Conservation (phyloP, 2,329 filamentous ascomycete genomes). For the Epichloe sylvatica region DNA sequence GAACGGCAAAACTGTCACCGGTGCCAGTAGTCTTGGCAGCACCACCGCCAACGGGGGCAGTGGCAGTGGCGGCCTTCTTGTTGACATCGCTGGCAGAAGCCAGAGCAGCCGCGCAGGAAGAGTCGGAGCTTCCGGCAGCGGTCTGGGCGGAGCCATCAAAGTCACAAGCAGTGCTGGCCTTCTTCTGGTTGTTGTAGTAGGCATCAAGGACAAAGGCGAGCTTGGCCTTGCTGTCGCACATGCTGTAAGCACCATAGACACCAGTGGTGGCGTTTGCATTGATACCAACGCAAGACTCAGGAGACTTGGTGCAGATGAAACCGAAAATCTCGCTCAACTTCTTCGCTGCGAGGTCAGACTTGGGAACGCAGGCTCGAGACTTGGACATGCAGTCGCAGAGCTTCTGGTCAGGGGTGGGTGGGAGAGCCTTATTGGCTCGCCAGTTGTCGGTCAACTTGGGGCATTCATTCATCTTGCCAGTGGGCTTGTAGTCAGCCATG, state of each 20-base stretch:
- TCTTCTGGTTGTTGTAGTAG: slow-evolving; percentile 50
- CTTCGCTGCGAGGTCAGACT: slow-evolving; percentile 39
- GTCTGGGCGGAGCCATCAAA: slow-evolving; percentile 53
- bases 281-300: slow-evolving; percentile 52
- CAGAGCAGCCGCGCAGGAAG: slow-evolving; percentile 45
- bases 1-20: slow-evolving; percentile 5
- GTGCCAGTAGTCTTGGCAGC: slow-evolving; percentile 1
- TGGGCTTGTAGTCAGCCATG: slow-evolving; percentile 55
- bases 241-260: slow-evolving; percentile 62
- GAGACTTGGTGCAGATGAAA: slow-evolving; percentile 50
- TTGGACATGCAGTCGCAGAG: slow-evolving; percentile 80
- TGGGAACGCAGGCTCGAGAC: slow-evolving; percentile 56
- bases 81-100: slow-evolving; percentile 47
- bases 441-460: slow-evolving; percentile 52
- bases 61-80: slow-evolving; percentile 11
- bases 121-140: slow-evolving; percentile 32
- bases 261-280: slow-evolving; percentile 51
- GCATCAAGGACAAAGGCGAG: slow-evolving; percentile 59
- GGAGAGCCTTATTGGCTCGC: slow-evolving; percentile 52
- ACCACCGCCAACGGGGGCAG: slow-evolving; percentile 4
- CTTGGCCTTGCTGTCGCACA: slow-evolving; percentile 58
- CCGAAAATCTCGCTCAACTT: slow-evolving; percentile 57
- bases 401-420: slow-evolving; percentile 62
- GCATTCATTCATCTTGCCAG: slow-evolving; percentile 59
- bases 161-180: slow-evolving; percentile 47